Base-by-base conservation (phyloP, 2,329 filamentous ascomycete species). In the Penicillium sp. region DNA sequence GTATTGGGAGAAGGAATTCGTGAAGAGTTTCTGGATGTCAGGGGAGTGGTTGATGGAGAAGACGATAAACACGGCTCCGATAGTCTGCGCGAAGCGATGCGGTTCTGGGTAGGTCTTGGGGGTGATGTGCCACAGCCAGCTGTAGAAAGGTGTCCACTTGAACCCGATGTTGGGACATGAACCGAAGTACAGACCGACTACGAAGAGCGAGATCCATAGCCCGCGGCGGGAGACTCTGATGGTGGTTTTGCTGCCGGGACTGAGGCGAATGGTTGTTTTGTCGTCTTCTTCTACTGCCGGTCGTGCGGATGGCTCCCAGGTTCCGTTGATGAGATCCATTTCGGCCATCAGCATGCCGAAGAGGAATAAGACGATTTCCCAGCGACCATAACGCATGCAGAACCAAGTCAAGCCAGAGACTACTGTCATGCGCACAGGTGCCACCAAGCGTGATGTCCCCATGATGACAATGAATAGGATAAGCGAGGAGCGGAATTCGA, bases 401-500 rank as follows among this genome's bases (percentile, higher is more conserved):
- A 73, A 72, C 66, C 69, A 72, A 5, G 68, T 65, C 10, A 77
- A 58, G 12, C 60, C 50, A 32, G 63, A 63, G 40, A 77, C 66
- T 2, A 72, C 55, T 6, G 62, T 54, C 54, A 77, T 60, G 21
- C 75, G 73, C 13, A 73, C 58, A 16, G 60, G 53, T 25, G 67
- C 58, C 23, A 61, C 62, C 13, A 75, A 63, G 37, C 73, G 72
- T 9, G 73, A 74, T 18, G 75, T 72, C 7, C 67, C 73, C 15
- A 78, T 67, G 13, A 76, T 67, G 7, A 72, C 68, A 47, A 76
- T 57, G 56, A 77, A 77, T 5, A 78, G 70, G 25, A 75, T 72
- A 9, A 78, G 70, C 3, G 75, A 78, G 57, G 73, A 73, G 40
- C 75, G 75, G 47, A 78, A 74, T 59, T 78, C 76, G 8, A 76